Evolutionary conservation across 2,329 filamentous ascomycete species (phyloP).

Genomic region (Ceratocystis ficicola): DNA sequence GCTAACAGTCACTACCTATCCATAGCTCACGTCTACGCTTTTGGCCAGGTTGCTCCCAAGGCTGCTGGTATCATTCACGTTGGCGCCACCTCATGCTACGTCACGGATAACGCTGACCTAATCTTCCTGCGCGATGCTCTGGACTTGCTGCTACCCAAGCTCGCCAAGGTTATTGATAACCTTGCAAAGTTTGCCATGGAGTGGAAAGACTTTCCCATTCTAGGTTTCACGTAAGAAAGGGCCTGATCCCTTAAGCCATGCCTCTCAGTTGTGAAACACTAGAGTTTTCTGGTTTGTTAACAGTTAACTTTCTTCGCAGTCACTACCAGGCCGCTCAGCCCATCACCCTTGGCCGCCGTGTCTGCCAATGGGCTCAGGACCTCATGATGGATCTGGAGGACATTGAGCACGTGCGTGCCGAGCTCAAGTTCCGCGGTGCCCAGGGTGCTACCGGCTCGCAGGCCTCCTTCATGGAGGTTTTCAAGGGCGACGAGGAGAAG

Average conservation of each 20-base stretch:
- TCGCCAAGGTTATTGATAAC: constrained; percentile 68
- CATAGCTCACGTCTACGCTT: constrained; percentile 55
- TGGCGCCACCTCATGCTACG: constrained; percentile 49
- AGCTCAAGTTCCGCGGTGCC: constrained; percentile 63
- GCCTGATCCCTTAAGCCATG: neutral
- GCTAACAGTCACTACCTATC: constrained; percentile 33
- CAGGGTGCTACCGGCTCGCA: constrained; percentile 56
- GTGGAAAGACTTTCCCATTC: constrained; percentile 44
- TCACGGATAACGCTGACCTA: constrained; percentile 66
- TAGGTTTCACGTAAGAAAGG: constrained; percentile 22
- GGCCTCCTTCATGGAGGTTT: constrained; percentile 38
- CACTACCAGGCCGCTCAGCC: constrained; percentile 53
- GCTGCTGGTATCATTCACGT: constrained; percentile 76
- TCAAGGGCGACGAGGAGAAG: constrained; percentile 39
- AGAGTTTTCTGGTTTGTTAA: neutral
- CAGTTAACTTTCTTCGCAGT: constrained; percentile 38
- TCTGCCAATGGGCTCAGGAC: constrained; percentile 59
- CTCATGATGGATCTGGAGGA: constrained; percentile 50
- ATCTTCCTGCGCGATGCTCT: constrained; percentile 55
- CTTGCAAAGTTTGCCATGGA: constrained; percentile 59
- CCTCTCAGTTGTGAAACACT: neutral
- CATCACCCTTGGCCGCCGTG: constrained; percentile 48
- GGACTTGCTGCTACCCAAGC: constrained; percentile 62
- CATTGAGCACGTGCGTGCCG: constrained; percentile 55
- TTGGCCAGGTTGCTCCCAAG: constrained; percentile 58